Percentiles rank a stretch among this genome's conserved stretches.
Evolutionary conservation across 169 alveolate species (phyloP).

Genomic region (Ichthyophthirius multifiliis): DNA sequence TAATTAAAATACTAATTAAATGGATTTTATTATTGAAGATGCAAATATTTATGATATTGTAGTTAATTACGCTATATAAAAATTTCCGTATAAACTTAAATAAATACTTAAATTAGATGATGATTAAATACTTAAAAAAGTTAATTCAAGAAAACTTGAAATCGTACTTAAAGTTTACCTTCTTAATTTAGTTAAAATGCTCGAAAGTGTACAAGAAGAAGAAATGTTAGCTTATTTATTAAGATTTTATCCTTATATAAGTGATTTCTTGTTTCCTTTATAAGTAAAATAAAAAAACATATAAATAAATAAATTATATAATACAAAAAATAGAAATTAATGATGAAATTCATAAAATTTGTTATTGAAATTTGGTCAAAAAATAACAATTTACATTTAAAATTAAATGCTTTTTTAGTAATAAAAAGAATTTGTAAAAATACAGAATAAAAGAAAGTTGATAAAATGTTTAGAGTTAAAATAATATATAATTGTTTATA

Average conservation of each 20-base stretch:
- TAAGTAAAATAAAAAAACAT: not conserved
- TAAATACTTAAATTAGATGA: not conserved
- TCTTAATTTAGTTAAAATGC: not conserved
- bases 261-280: constrained; percentile 5
- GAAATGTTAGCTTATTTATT: constrained; percentile 5
- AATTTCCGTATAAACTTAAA: constrained; percentile 1
- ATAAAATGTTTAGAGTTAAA: constrained; percentile 6
- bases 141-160: not conserved
- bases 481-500: not conserved
- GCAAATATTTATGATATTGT: not conserved
- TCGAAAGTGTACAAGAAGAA: not conserved
- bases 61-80: not conserved
- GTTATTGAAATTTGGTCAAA: constrained; percentile 11
- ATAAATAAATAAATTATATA: not conserved
- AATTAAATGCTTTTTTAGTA: not conserved
- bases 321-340: not conserved
- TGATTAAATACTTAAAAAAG: not conserved
- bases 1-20: not conserved
- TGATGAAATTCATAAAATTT: not conserved
- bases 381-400: not conserved
- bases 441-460: not conserved
- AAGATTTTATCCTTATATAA: not conserved
- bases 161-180: constrained; percentile 12
- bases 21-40: constrained; percentile 18
- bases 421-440: not conserved